These are phyloP conservation scores for Naganishia cerealis DNA, from an alignment of 1,284 basidiomycete genomes.

Conservation along the genomic window DNA sequence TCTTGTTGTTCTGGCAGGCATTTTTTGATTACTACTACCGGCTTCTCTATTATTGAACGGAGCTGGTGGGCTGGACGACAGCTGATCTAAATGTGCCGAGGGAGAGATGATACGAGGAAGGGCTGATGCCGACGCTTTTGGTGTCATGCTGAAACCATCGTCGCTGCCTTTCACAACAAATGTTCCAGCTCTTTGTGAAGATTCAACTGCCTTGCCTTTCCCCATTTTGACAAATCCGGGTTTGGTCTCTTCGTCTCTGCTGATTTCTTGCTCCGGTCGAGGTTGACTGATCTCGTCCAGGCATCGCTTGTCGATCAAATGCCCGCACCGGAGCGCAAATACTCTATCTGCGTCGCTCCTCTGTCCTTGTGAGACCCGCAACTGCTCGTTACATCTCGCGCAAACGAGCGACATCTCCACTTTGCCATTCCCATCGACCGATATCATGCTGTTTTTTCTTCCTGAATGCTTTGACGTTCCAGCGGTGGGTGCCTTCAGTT, in stretches of 20 bases:
- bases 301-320: constrained; percentile 52
- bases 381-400: constrained; percentile 43
- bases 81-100: not conserved
- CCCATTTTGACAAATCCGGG: constrained; percentile 18
- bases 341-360: constrained; percentile 44
- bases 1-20: constrained; percentile 9
- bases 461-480: constrained; percentile 8
- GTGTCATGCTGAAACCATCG: not conserved
- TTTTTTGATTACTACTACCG: not conserved
- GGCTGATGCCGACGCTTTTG: not conserved
- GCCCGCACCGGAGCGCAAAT: constrained; percentile 51
- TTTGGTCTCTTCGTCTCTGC: not conserved
- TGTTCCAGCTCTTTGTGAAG: constrained; percentile 3
- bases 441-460: constrained; percentile 1
- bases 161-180: constrained; percentile 17
- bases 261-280: not conserved
- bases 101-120: constrained; percentile 5
- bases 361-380: constrained; percentile 45
- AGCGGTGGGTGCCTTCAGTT: not conserved
- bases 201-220: not conserved
- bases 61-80: constrained; percentile 4
- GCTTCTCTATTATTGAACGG: not conserved
- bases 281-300: constrained; percentile 36
- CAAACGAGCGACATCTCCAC: constrained; percentile 44
- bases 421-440: not conserved